These are phyloP conservation scores for Aspergillus sp. DNA, from an alignment of 2,329 filamentous ascomycete genomes.

Conservation along the genomic window DNA sequence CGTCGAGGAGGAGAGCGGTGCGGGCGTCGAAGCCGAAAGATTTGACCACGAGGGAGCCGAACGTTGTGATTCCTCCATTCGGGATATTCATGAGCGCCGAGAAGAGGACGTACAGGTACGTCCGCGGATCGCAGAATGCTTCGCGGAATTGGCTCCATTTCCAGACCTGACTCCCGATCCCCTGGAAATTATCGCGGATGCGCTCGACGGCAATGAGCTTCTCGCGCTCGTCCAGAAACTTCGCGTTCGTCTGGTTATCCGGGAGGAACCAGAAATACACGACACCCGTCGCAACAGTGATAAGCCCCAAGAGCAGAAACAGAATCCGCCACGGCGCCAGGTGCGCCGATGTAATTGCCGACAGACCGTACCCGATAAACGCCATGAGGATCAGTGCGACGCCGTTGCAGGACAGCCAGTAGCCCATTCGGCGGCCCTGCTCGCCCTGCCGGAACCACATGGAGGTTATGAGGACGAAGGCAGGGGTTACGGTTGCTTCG, in stretches of 20 bases:
- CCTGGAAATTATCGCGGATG: constrained; percentile 35
- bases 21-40: constrained; percentile 50
- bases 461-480: constrained; percentile 21
- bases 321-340: constrained; percentile 21
- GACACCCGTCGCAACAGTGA: constrained; percentile 14
- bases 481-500: constrained; percentile 22
- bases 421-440: constrained; percentile 21
- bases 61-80: constrained; percentile 51
- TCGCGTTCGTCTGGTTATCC: constrained; percentile 14
- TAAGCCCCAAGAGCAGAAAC: constrained; percentile 21
- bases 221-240: constrained; percentile 21
- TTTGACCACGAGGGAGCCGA: constrained; percentile 47
- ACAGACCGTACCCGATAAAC: constrained; percentile 20
- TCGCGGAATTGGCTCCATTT: constrained; percentile 54
- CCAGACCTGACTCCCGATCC: constrained; percentile 57
- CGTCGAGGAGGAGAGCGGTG: constrained; percentile 48
- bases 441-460: constrained; percentile 22
- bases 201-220: constrained; percentile 32
- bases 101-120: constrained; percentile 46
- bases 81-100: constrained; percentile 42
- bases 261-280: constrained; percentile 21
- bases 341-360: neutral
- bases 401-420: constrained; percentile 24
- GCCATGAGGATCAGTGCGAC: constrained; percentile 19
- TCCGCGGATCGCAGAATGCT: constrained; percentile 50